A percentile compares a stretch with the other conserved stretches of the same genome.
phyloP scores from a whole-genome alignment of 2,329 filamentous ascomycete species.

The Aschersonia sp. region DNA sequence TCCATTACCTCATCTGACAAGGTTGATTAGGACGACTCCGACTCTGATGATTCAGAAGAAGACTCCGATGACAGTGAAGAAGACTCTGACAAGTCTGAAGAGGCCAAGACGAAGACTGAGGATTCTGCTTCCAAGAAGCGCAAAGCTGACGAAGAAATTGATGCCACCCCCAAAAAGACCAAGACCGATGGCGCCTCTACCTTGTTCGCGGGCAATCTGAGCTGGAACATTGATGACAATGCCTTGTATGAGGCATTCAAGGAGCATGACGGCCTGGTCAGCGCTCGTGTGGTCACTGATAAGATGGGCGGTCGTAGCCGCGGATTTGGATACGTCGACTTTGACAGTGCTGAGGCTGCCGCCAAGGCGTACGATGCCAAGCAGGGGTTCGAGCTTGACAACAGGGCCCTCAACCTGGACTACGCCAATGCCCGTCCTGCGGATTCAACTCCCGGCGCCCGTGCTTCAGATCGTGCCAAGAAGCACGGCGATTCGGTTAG shows the following conservation, averaged over 20 bases:
- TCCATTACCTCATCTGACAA: not conserved
- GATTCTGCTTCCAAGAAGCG: constrained; percentile 30
- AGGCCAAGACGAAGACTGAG: constrained; percentile 18
- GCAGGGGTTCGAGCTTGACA: constrained; percentile 60
- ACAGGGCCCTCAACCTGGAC: constrained; percentile 64
- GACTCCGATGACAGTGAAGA: constrained; percentile 18
- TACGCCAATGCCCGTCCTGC: constrained; percentile 54
- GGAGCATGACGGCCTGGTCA: constrained; percentile 55
- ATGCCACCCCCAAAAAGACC: constrained; percentile 47
- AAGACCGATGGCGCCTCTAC: constrained; percentile 47
- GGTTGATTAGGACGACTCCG: not conserved
- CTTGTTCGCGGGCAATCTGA: constrained; percentile 80
- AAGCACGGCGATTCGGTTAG: constrained; percentile 68
- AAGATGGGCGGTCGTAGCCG: constrained; percentile 69
- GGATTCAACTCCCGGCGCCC: constrained; percentile 33
- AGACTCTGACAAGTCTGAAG: constrained; percentile 18
- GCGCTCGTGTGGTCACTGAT: constrained; percentile 72
- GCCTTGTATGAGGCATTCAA: constrained; percentile 71
- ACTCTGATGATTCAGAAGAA: constrained; percentile 15
- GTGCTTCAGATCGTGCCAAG: constrained; percentile 48
- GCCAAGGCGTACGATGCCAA: constrained; percentile 60
- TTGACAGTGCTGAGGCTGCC: constrained; percentile 50
- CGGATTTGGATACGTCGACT: constrained; percentile 91
- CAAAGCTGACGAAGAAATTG: constrained; percentile 33
- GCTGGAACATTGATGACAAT: constrained; percentile 81